phyloP scores from a whole-genome alignment of 2,329 filamentous ascomycete genomes.

The Raffaelea arxii region DNA sequence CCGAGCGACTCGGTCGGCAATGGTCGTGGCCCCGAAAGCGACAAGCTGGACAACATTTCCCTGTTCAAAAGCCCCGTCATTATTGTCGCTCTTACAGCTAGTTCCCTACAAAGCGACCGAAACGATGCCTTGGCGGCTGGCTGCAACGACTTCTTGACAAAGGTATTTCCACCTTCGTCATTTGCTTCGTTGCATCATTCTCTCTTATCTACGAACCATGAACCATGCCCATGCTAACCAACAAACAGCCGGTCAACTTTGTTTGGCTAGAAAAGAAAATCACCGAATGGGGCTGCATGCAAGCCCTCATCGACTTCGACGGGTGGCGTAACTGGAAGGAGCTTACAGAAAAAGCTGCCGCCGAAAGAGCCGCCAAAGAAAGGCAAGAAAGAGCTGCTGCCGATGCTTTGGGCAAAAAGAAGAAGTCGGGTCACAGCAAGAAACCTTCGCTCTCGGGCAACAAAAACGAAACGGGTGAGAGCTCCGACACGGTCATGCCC shows the following conservation, averaged over 20 bases:
- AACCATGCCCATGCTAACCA: background rate
- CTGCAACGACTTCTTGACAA: conserved; percentile 97
- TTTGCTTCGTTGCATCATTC: background rate
- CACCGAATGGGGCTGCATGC: conserved; percentile 99
- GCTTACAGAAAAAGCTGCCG: conserved; percentile 39
- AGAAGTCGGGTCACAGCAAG: conserved; percentile 2
- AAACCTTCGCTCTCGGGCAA: conserved; percentile 1
- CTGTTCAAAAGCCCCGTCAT: conserved; percentile 96
- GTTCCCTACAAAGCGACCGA: conserved; percentile 86
- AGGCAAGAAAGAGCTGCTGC: conserved; percentile 10
- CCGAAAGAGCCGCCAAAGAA: background rate
- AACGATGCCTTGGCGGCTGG: conserved; percentile 91
- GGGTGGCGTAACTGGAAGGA: conserved; percentile 98
- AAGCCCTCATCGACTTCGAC: conserved; percentile 95
- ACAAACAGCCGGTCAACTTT: conserved; percentile 77
- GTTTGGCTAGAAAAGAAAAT: conserved; percentile 96
- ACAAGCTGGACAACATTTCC: conserved; percentile 56
- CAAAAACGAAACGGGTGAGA: background rate
- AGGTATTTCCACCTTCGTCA: conserved; percentile 45
- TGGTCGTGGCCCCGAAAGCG: conserved; percentile 48
- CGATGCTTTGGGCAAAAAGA: conserved; percentile 11
- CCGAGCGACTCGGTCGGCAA: conserved; percentile 37
- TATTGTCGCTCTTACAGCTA: conserved; percentile 92
- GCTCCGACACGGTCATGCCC: conserved; percentile 1
- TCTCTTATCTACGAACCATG: background rate